These are phyloP conservation scores for Yueomyces sp. DNA, from an alignment of 805 yeast species.

Conservation along the genomic window DNA sequence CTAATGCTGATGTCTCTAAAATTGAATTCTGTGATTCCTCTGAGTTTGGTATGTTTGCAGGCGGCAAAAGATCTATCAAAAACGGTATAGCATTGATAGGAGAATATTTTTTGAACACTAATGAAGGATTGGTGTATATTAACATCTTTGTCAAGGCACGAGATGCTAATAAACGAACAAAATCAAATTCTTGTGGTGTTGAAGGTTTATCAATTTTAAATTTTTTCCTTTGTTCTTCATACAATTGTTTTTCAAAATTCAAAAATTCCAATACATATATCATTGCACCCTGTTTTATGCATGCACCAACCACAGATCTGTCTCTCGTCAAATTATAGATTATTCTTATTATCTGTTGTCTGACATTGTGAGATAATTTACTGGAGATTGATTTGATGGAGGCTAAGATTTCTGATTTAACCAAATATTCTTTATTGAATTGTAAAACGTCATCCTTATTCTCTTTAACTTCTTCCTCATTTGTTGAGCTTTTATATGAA, in stretches of 20 bases:
- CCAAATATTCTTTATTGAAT: slow-evolving; percentile 11
- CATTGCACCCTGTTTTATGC: slow-evolving; percentile 36
- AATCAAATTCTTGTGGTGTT: slow-evolving; percentile 4
- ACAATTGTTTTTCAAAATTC: background rate
- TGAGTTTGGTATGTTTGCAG: background rate
- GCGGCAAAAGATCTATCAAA: slow-evolving; percentile 29
- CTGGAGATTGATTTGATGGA: slow-evolving; percentile 5
- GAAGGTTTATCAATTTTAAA: slow-evolving; percentile 3
- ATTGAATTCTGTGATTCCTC: background rate
- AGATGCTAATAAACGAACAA: slow-evolving; percentile 25
- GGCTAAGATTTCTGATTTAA: slow-evolving; percentile 13
- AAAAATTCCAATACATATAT: slow-evolving; percentile 28
- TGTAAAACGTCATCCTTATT: slow-evolving; percentile 9
- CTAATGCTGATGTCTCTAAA: slow-evolving; percentile 2
- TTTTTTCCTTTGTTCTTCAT: background rate
- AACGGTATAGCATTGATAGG: slow-evolving; percentile 31
- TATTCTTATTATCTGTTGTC: slow-evolving; percentile 21
- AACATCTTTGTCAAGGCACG: slow-evolving; percentile 32
- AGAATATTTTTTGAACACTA: slow-evolving; percentile 31
- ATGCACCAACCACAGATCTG: slow-evolving; percentile 12
- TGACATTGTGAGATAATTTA: slow-evolving; percentile 12
- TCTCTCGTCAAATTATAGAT: slow-evolving; percentile 21
- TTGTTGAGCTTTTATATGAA: slow-evolving; percentile 9
- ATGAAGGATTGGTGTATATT: slow-evolving; percentile 32
- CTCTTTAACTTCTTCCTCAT: slow-evolving; percentile 6